Evolutionary conservation across 1,139 yeast species (phyloP).

Genomic region (Lodderomyces metapsilosis): DNA sequence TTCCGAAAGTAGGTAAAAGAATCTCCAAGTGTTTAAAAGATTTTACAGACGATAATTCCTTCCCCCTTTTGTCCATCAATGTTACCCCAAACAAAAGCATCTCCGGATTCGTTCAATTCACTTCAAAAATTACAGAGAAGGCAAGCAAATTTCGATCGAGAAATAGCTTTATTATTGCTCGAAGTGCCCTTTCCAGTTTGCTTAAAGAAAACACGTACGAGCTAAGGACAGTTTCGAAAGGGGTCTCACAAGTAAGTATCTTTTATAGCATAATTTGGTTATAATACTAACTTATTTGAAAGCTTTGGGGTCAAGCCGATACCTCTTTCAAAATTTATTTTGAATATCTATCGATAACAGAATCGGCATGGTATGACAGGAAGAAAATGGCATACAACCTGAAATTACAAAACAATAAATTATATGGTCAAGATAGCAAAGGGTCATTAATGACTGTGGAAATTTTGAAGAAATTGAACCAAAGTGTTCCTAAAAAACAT

Average conservation of each 20-base stretch:
- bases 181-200: constrained; percentile 17
- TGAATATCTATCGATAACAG: constrained; percentile 22
- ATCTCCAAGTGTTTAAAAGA: not conserved
- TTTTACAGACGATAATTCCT: constrained; percentile 7
- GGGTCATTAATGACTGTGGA: not conserved
- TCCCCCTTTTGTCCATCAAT: constrained; percentile 7
- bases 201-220: constrained; percentile 11
- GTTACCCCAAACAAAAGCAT: constrained; percentile 1
- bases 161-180: constrained; percentile 22
- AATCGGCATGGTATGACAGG: constrained; percentile 18
- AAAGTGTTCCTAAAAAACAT: not conserved
- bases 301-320: constrained; percentile 22
- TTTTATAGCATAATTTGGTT: not conserved
- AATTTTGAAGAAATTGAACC: not conserved
- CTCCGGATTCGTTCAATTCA: not conserved
- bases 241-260: constrained; percentile 20
- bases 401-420: not conserved
- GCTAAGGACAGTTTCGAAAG: constrained; percentile 17
- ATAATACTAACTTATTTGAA: constrained; percentile 11
- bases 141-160: constrained; percentile 16
- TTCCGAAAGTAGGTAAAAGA: constrained; percentile 2
- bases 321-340: constrained; percentile 18
- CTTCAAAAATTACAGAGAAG: not conserved
- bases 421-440: not conserved
- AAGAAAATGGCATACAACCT: constrained; percentile 14